A percentile compares a stretch with the other conserved stretches of the same genome.
These are phyloP conservation scores for Vigna reflexopilosa DNA, from an alignment of 306 rosid species.

Conservation along the genomic window DNA sequence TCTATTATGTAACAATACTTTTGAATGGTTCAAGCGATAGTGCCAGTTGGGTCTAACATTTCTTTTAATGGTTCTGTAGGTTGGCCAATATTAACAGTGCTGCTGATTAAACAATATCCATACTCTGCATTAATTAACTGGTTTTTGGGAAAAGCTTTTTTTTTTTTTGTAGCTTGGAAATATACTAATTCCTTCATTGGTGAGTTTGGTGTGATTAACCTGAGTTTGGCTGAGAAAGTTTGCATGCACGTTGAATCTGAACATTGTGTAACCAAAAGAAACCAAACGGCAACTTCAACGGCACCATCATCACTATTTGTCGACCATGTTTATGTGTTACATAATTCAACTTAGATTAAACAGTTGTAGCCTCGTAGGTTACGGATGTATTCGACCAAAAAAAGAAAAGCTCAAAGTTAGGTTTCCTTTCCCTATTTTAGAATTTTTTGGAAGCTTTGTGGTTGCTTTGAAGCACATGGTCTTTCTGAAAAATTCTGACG, in stretches of 20 bases:
- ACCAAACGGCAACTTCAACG: background rate
- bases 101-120: conserved; percentile 18
- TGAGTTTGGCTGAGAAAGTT: conserved; percentile 3
- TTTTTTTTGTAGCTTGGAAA: conserved; percentile 14
- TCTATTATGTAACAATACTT: conserved; percentile 41
- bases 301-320: background rate
- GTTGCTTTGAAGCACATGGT: conserved; percentile 48
- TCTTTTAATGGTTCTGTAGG: conserved; percentile 48
- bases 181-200: background rate
- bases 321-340: background rate
- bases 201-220: background rate
- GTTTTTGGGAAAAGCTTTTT: background rate
- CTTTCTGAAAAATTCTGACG: conserved; percentile 44
- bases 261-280: background rate
- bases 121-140: background rate
- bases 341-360: conserved; percentile 13
- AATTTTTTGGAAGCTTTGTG: conserved; percentile 27
- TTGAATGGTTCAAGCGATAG: conserved; percentile 44
- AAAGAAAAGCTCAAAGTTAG: background rate
- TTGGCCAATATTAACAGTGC: conserved; percentile 40
- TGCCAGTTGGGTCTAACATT: conserved; percentile 67
- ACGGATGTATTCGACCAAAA: background rate
- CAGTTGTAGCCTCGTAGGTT: conserved; percentile 4
- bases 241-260: background rate
- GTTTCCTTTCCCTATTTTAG: conserved; percentile 22